Base-by-base conservation (phyloP, 163 green algal species). In the Scenedesmus sp. region DNA sequence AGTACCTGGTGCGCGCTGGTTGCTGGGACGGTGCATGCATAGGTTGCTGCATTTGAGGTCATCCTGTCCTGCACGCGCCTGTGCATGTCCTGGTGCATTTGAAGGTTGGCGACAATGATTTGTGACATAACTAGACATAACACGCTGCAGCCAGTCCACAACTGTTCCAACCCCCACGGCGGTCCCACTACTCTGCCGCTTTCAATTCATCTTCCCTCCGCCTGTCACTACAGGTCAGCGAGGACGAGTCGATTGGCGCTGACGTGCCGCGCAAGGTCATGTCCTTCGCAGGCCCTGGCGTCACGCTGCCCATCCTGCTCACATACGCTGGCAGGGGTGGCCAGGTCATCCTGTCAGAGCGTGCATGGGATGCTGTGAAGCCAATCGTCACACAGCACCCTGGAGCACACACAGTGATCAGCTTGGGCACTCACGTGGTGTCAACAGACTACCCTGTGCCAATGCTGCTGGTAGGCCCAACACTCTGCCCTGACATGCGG, bases 361-460 rank as follows among this genome's bases (percentile, higher is more conserved):
- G 26, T 13, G 90, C 90, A 3, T 93, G 90, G 90, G 83, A 93
- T 12, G 7, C 55, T 57, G 84, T 90, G 26, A 93, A 93, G 59
- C 34, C 66, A 4, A 52, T 59, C 8, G 10, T 93, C 26, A 76
- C 60, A 26, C 90, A 93, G 56, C 90, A 93, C 70, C 90, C 84
- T 46, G 83, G 83, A 16, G 90, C 90, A 13, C 64, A 86, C n/a
- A 84, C 79, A 4, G 74, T 95, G 2, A 94, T 98, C 66, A 96
- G 93, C 91, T 91, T 98, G 82, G 97, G 97, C 46, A 94, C 90
- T 2, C 97, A 98, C 90, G 18, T 96, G 18, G 82, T 98, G 54
- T 87, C 94, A 55, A 86, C 93, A 18, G 88, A 92, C 34, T 93
- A 95, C 86, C 82, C 92, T 1, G 57, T 92, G 57, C 92, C 95